Conservation (phyloP, 2,329 filamentous ascomycete species). For the Neocucurbitaria cava region DNA sequence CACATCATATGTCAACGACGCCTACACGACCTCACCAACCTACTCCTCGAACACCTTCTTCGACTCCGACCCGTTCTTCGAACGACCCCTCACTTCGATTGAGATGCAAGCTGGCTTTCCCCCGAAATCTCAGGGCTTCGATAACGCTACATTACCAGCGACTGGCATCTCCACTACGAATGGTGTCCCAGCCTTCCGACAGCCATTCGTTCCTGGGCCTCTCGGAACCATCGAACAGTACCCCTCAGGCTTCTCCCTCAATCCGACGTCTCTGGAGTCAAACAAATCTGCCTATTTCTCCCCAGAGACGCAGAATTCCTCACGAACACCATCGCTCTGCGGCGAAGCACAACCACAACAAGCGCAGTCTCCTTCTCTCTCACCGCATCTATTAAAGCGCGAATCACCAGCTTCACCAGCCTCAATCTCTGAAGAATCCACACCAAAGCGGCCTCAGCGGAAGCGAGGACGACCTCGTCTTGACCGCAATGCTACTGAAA, state of each 20-base stretch:
- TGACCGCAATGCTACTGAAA: slow-evolving; percentile 26
- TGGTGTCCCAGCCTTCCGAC: slow-evolving; percentile 18
- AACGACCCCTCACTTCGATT: slow-evolving; percentile 32
- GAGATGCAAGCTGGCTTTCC: slow-evolving; percentile 26
- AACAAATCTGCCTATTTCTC: slow-evolving; percentile 25
- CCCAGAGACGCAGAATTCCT: slow-evolving; percentile 23
- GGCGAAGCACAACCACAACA: slow-evolving; percentile 36
- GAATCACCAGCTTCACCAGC: slow-evolving; percentile 32
- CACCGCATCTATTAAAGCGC: slow-evolving; percentile 39
- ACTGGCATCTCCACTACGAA: slow-evolving; percentile 20
- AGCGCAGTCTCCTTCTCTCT: slow-evolving; percentile 32
- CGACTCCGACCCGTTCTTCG: slow-evolving; percentile 34
- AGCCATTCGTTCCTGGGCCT: slow-evolving; percentile 25
- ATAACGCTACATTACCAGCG: slow-evolving; percentile 23
- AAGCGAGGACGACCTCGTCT: slow-evolving; percentile 44
- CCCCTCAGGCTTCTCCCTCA: slow-evolving; percentile 26
- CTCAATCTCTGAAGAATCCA: slow-evolving; percentile 25
- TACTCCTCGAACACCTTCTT: slow-evolving; percentile 38
- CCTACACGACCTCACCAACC: slow-evolving; percentile 29
- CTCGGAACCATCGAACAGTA: slow-evolving; percentile 29
- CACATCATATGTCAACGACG: slow-evolving; percentile 32
- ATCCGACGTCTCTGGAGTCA: slow-evolving; percentile 18
- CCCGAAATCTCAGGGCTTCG: slow-evolving; percentile 18
- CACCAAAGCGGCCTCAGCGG: slow-evolving; percentile 34
- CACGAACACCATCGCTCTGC: slow-evolving; percentile 44